Evolutionary conservation across 2,329 filamentous ascomycete species (phyloP).

Genomic region (Neopestalotiopsis clavispora): DNA sequence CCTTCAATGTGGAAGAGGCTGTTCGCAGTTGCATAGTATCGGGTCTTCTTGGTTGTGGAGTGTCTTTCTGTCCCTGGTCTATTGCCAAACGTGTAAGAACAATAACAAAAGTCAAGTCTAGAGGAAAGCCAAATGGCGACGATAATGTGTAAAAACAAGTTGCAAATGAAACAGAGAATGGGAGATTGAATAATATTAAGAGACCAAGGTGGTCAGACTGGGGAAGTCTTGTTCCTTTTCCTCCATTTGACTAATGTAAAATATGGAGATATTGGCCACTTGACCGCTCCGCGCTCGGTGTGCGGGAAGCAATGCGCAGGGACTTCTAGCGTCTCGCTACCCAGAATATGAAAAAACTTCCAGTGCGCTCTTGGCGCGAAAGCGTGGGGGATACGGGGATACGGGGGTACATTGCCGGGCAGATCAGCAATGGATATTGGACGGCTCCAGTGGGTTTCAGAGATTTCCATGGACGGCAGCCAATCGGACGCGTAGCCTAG

Average conservation of each 20-base stretch:
- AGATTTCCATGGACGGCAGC: slow-evolving; percentile 9
- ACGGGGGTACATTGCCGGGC: neutral
- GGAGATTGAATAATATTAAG: neutral
- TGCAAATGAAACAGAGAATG: neutral
- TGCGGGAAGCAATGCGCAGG: neutral
- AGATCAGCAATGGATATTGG: neutral
- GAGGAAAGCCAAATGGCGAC: neutral
- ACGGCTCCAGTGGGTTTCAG: slow-evolving; percentile 15
- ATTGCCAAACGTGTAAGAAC: neutral
- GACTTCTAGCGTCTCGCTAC: neutral
- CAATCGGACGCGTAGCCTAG: slow-evolving; percentile 1
- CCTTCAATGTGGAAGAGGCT: slow-evolving; percentile 7
- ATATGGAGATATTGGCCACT: neutral
- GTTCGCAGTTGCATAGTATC: slow-evolving; percentile 18
- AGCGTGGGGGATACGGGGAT: neutral
- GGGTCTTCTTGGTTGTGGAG: neutral
- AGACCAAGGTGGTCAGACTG: neutral
- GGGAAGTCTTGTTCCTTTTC: neutral
- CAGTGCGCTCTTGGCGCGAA: neutral
- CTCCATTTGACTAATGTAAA: neutral
- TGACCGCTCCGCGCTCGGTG: neutral
- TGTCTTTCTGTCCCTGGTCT: neutral
- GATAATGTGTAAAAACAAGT: neutral
- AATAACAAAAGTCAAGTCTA: neutral
- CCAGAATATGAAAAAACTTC: neutral